A percentile compares a stretch with the other conserved stretches of the same genome.
Conservation (phyloP, 1,284 basidiomycete species). For the Ganoderma resinaceum region DNA sequence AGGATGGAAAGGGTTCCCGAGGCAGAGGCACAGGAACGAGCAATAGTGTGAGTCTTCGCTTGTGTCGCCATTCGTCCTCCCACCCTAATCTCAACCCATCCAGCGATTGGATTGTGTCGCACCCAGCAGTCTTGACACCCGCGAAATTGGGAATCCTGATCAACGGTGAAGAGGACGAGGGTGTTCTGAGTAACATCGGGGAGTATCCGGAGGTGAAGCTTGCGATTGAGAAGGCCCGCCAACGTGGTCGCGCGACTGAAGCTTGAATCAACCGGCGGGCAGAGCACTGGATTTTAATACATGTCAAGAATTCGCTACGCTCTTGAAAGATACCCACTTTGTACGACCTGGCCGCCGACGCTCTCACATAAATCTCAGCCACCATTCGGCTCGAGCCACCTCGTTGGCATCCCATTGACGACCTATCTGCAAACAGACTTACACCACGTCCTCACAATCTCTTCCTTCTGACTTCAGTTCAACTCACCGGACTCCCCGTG, state of each 20-base stretch:
- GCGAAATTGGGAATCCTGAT: constrained; percentile 23
- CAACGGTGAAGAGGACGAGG: constrained; percentile 19
- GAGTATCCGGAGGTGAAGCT: constrained; percentile 24
- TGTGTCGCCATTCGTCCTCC: background rate
- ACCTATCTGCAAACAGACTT: background rate
- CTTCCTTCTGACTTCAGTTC: background rate
- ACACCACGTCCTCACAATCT: background rate
- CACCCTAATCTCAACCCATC: background rate
- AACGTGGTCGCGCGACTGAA: background rate
- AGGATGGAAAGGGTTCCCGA: constrained; percentile 20
- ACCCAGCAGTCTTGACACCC: constrained; percentile 23
- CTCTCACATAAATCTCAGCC: background rate
- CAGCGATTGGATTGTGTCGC: constrained; percentile 27
- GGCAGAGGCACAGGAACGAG: constrained; percentile 25
- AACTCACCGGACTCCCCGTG: background rate
- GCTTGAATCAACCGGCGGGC: background rate
- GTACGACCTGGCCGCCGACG: background rate
- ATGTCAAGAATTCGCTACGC: background rate
- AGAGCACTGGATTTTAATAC: background rate
- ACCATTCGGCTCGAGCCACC: background rate
- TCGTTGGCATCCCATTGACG: background rate
- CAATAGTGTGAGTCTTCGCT: constrained; percentile 17
- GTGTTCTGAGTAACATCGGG: constrained; percentile 21
- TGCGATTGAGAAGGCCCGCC: constrained; percentile 18
- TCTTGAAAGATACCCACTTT: background rate